Evolutionary conservation across 371 early-diverging fungal genomes (phyloP).

Genomic region (Mucor saturninus): DNA sequence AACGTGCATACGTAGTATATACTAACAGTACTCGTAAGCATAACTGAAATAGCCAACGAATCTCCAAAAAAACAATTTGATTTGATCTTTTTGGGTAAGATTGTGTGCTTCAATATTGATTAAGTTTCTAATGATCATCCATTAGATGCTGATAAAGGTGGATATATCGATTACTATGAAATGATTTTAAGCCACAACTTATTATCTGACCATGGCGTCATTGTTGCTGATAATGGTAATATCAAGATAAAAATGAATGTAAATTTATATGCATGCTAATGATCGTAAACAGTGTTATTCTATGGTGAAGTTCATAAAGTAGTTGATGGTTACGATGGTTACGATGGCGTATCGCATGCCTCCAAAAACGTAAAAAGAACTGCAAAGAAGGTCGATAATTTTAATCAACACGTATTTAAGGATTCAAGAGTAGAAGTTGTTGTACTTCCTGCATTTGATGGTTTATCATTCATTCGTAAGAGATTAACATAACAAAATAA

Average conservation of each 20-base stretch:
- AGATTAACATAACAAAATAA: constrained; percentile 1
- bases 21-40: constrained; percentile 4
- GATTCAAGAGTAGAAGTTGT: constrained; percentile 67
- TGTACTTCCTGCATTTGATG: constrained; percentile 72
- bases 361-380: constrained; percentile 40
- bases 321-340: constrained; percentile 22
- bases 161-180: constrained; percentile 59
- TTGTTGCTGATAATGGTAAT: constrained; percentile 64
- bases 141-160: constrained; percentile 68
- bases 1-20: background rate
- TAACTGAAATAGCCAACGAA: background rate
- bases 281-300: constrained; percentile 32
- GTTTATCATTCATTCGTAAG: constrained; percentile 64
- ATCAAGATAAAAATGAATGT: background rate
- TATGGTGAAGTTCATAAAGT: constrained; percentile 47
- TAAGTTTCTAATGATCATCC: background rate
- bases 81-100: constrained; percentile 60
- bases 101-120: background rate
- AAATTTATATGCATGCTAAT: background rate
- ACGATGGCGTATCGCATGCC: constrained; percentile 1
- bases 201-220: constrained; percentile 52
- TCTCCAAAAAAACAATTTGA: constrained; percentile 39
- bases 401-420: constrained; percentile 66
- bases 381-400: constrained; percentile 55
- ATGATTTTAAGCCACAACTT: constrained; percentile 54